These are phyloP conservation scores for Hypomyces rosellus DNA, from an alignment of 2,329 filamentous ascomycete genomes.

Conservation along the genomic window DNA sequence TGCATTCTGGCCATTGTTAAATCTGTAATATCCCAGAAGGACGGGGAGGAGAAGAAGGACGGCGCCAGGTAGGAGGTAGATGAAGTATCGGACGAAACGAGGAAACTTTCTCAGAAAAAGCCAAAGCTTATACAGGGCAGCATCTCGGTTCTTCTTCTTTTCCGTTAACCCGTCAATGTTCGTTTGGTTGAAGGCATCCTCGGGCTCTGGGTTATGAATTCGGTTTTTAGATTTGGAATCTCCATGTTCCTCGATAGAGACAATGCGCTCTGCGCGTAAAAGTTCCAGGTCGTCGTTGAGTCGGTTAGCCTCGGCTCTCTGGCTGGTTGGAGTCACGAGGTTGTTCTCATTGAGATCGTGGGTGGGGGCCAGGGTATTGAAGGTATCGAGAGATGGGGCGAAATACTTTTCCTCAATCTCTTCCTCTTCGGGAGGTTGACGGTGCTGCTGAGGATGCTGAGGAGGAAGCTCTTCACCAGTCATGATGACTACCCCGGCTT, in stretches of 20 bases:
- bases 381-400: slow-evolving; percentile 24
- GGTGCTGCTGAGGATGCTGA: background rate
- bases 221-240: slow-evolving; percentile 23
- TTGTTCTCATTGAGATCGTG: slow-evolving; percentile 17
- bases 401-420: slow-evolving; percentile 1
- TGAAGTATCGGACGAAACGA: slow-evolving; percentile 41
- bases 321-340: slow-evolving; percentile 18
- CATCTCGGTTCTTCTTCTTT: slow-evolving; percentile 28
- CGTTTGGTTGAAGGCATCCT: slow-evolving; percentile 41
- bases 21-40: slow-evolving; percentile 36
- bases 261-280: slow-evolving; percentile 39
- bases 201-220: slow-evolving; percentile 30
- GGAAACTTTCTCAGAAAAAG: slow-evolving; percentile 42
- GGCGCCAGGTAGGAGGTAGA: slow-evolving; percentile 43
- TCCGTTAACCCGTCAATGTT: slow-evolving; percentile 20
- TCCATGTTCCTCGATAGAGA: slow-evolving; percentile 38
- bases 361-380: slow-evolving; percentile 21
- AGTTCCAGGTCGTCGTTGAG: slow-evolving; percentile 45
- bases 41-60: slow-evolving; percentile 41
- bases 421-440: slow-evolving; percentile 4
- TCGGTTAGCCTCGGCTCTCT: slow-evolving; percentile 30
- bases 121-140: slow-evolving; percentile 36
- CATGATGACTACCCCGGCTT: background rate
- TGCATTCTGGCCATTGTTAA: slow-evolving; percentile 34
- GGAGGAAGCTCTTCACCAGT: background rate